Conservation (phyloP, 2,329 filamentous ascomycete genomes). For the Diplodia corticola region DNA sequence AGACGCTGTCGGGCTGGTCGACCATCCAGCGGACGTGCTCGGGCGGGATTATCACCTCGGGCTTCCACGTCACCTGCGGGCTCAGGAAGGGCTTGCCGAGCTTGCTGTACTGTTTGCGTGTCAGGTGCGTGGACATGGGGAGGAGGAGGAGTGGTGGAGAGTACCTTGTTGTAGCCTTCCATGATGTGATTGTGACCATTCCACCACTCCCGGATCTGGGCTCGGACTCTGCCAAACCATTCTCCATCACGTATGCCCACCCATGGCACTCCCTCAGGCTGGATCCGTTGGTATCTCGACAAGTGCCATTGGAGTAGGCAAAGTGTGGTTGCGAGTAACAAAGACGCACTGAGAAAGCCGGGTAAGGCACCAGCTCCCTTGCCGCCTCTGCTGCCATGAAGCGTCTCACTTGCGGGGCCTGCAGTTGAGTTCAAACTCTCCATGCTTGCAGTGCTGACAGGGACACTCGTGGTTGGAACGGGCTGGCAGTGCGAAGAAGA, state of each 20-base stretch:
- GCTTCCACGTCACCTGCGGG: not conserved
- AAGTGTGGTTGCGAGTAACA: not conserved
- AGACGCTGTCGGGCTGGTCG: conserved; percentile 15
- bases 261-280: not conserved
- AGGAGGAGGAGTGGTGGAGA: not conserved
- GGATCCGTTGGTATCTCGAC: not conserved
- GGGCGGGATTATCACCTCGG: conserved; percentile 12
- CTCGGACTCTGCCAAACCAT: not conserved
- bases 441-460: too few species aligned
- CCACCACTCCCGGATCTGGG: not conserved
- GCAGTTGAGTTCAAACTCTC: too few species aligned
- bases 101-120: not conserved
- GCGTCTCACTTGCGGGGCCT: too few species aligned
- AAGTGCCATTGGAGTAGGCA: not conserved
- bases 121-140: not conserved
- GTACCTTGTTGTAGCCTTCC: not conserved
- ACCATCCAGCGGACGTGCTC: conserved; percentile 7
- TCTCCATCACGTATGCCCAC: not conserved
- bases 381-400: too few species aligned
- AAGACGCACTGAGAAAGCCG: not conserved
- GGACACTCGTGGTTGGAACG: too few species aligned
- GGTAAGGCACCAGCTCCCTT: too few species aligned
- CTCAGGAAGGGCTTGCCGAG: not conserved
- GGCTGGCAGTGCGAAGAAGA: too few species aligned
- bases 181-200: not conserved